Evolutionary conservation across 2,329 filamentous ascomycete genomes (phyloP), one percentile per base, ranked within the genome.

Genomic region (Biscogniauxia mediterranea): DNA sequence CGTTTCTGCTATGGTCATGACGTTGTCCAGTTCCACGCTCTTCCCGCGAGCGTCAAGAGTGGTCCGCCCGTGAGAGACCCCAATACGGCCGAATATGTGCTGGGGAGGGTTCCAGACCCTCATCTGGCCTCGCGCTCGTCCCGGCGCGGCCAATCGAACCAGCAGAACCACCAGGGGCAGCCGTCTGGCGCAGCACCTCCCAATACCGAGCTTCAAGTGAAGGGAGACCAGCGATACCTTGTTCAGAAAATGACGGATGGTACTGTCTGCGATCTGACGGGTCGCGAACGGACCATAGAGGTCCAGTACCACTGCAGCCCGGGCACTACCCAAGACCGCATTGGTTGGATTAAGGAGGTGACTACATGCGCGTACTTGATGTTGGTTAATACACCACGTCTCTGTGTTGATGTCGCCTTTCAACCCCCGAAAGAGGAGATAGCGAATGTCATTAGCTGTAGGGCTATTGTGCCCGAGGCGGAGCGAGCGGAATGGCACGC

Each of bases 331-430:
- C 81, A 80, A 54, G 89, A 96, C 73, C 86, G 89, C 54, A 97
- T 97, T 69, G 89, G 89, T 52, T 93, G 92, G 87, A 96, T 97
- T 77, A 97, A 97, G 75, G 93, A 97, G 74, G 87, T 94, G 1
- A 90, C 89, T 2, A 97, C 92, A 11, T 97, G 93, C 77, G 87
- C 92, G 13, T 97, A 97, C 73, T 82, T 97, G 58, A 97, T 97
- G 93, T 87, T 96, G 32, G 86, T 97, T 64, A 90, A 96, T 73
- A 97, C 93, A 0, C 92, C 93, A 0, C 88, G 92, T 0, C 85
- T 97, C 13, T 97, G 93, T 78, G 86, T 89, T 71, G 93, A 97
- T 68, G 86, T 92, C 9, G 92, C 92, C 9, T 97, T 97, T 74
- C 80, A 90, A 58, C 93, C 93, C 0, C 91, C 92, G 0, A 87